Conservation (phyloP, 2,329 filamentous ascomycete species). For the Bipolaris gigantea region DNA sequence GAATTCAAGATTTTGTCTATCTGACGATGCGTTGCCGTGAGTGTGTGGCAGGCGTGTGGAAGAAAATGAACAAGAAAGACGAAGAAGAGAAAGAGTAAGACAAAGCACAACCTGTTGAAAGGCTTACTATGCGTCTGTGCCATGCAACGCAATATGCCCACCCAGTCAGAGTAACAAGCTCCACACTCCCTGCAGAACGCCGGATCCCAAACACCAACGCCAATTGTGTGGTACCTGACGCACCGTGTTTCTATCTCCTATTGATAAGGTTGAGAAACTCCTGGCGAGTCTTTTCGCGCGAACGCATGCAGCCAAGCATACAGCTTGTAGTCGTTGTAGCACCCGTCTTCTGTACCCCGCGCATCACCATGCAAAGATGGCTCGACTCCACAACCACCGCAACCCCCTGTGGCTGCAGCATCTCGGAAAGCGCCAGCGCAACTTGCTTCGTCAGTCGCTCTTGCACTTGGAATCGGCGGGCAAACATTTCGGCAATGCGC, state of each 20-base stretch:
- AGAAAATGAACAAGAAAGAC: neutral
- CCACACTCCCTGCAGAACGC: conserved; percentile 9
- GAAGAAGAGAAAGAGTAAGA: neutral
- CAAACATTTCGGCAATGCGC: conserved; percentile 96
- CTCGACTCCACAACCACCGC: conserved; percentile 97
- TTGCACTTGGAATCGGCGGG: conserved; percentile 89
- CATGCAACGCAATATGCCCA: conserved; percentile 4
- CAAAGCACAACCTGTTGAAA: conserved; percentile 2
- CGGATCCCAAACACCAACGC: conserved; percentile 13
- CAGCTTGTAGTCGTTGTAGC: conserved; percentile 92
- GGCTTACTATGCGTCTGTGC: neutral
- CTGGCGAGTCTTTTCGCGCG: conserved; percentile 88
- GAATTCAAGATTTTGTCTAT: neutral
- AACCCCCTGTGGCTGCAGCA: conserved; percentile 90
- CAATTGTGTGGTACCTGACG: neutral
- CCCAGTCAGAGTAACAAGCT: conserved; percentile 38
- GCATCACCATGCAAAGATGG: conserved; percentile 98
- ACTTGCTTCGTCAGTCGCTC: conserved; percentile 96
- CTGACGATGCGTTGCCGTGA: neutral
- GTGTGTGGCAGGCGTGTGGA: neutral
- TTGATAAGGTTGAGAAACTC: conserved; percentile 81
- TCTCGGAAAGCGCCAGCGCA: conserved; percentile 87
- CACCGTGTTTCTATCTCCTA: conserved; percentile 21
- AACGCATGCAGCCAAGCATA: conserved; percentile 94
- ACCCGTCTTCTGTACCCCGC: conserved; percentile 90